These are phyloP conservation scores for Neurospora sp. DNA, from an alignment of 495 filamentous ascomycete species.

Conservation along the genomic window DNA sequence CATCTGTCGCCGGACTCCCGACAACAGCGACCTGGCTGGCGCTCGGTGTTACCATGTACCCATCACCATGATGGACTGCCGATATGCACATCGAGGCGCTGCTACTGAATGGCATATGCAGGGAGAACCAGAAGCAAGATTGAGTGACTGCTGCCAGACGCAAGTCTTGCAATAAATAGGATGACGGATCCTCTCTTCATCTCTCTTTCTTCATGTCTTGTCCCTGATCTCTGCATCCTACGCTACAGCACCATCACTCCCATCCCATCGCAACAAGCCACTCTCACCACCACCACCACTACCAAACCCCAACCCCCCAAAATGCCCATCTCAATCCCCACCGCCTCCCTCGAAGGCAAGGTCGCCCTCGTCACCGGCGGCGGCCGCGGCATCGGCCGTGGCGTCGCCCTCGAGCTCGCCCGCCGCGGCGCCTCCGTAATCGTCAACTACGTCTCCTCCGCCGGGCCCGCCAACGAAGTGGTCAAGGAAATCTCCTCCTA, in stretches of 20 bases:
- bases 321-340: conserved; percentile 25
- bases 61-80: neutral
- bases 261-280: neutral
- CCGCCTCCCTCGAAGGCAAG: conserved; percentile 47
- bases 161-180: neutral
- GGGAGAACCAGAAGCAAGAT: neutral
- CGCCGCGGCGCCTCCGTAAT: conserved; percentile 60
- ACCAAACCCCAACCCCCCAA: neutral
- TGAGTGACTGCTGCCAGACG: neutral
- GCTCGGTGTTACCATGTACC: neutral
- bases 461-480: conserved; percentile 51
- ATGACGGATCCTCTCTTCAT: neutral
- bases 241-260: neutral
- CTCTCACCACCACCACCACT: neutral
- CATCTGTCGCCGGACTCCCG: neutral
- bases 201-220: neutral
- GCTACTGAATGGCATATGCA: neutral
- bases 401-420: conserved; percentile 68
- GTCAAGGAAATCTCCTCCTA: conserved; percentile 35
- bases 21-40: neutral
- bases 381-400: conserved; percentile 63
- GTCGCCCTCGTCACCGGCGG: conserved; percentile 67
- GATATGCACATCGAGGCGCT: neutral
- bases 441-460: conserved; percentile 66
- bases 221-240: neutral